Conservation (phyloP, 495 filamentous ascomycete species). For the Cudoniella acicularis region DNA sequence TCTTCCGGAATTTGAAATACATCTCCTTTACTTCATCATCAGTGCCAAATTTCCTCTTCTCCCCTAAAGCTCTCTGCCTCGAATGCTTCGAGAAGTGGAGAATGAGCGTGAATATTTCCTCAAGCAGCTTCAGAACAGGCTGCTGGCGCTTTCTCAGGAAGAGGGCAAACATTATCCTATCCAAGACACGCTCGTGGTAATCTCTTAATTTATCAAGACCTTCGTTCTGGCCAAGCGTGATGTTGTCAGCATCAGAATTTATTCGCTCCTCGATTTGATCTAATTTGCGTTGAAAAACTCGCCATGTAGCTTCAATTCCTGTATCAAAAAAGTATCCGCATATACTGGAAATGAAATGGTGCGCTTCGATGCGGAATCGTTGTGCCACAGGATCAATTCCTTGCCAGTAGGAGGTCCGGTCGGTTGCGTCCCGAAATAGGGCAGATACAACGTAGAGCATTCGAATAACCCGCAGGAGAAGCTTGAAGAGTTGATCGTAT, state of each 20-base stretch:
- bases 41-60: conserved; percentile 32
- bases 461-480: conserved; percentile 70
- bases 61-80: conserved; percentile 22
- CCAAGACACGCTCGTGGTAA: conserved; percentile 74
- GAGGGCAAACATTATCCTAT: conserved; percentile 71
- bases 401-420: conserved; percentile 31
- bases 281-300: conserved; percentile 60
- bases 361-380: conserved; percentile 69
- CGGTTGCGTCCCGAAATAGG: conserved; percentile 58
- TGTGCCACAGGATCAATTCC: conserved; percentile 32
- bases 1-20: conserved; percentile 62
- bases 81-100: conserved; percentile 61
- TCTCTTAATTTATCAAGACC: conserved; percentile 62
- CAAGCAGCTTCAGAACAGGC: conserved; percentile 67
- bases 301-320: conserved; percentile 69
- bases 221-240: conserved; percentile 26
- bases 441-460: conserved; percentile 76
- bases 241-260: conserved; percentile 35
- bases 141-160: conserved; percentile 67
- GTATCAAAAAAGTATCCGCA: conserved; percentile 73
- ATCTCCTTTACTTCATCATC: conserved; percentile 47
- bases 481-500: conserved; percentile 80
- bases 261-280: conserved; percentile 56
- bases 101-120: conserved; percentile 71
- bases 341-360: conserved; percentile 69